phyloP scores from a whole-genome alignment of 2,329 filamentous ascomycete species.

The Colletotrichum tanaceti region DNA sequence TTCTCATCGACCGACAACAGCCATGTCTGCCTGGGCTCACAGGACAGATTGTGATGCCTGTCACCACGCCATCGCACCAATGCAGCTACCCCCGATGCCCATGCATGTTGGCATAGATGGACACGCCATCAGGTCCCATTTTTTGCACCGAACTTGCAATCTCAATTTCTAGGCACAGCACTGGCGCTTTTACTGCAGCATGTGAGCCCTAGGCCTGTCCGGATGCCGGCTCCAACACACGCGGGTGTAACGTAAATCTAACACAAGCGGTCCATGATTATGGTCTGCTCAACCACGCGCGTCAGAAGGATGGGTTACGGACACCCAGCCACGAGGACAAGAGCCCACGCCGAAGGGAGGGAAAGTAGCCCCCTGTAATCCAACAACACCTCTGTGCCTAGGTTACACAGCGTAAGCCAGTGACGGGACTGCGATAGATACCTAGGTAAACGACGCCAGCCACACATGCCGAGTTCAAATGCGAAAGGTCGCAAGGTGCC shows the following conservation, averaged over 20 bases:
- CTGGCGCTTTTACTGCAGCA: background rate
- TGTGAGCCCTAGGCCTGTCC: background rate
- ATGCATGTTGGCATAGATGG: too few relatives aligned
- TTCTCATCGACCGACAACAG: background rate
- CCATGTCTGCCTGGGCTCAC: too few relatives aligned
- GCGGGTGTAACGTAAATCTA: background rate
- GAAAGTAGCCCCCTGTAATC: background rate
- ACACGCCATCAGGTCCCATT: too few relatives aligned
- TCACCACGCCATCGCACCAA: too few relatives aligned
- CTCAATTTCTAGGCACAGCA: background rate
- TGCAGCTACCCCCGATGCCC: too few relatives aligned
- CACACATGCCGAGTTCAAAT: background rate
- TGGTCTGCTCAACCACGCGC: background rate
- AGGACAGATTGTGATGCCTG: too few relatives aligned
- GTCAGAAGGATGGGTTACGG: background rate
- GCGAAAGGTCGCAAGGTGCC: background rate
- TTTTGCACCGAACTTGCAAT: background rate
- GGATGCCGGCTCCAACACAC: background rate
- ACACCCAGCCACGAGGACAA: too few relatives aligned
- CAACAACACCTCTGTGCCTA: background rate
- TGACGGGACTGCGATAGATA: background rate
- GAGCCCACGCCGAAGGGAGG: background rate
- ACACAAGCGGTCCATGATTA: background rate
- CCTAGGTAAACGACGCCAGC: too few relatives aligned
- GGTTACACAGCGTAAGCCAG: background rate